These are phyloP conservation scores for Tolypocladium tropicale DNA, from an alignment of 2,329 filamentous ascomycete species.

Conservation along the genomic window DNA sequence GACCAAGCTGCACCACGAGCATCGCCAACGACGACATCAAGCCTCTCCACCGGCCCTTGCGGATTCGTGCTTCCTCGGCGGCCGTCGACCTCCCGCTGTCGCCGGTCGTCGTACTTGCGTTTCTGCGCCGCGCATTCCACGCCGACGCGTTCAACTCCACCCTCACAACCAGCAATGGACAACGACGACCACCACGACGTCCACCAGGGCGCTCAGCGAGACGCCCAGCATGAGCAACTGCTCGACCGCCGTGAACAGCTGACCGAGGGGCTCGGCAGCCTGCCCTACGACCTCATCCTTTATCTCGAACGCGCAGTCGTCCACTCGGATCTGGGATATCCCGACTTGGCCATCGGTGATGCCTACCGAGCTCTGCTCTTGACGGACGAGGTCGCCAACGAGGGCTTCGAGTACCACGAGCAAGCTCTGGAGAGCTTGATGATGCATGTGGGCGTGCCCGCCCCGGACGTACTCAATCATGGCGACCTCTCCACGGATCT, in stretches of 20 bases:
- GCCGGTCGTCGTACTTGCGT: neutral
- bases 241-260: conserved; percentile 45
- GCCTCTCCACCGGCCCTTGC: neutral
- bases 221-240: conserved; percentile 31
- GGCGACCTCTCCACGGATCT: conserved; percentile 28
- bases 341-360: conserved; percentile 81
- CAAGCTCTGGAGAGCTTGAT: conserved; percentile 44
- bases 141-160: neutral
- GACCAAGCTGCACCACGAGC: no score
- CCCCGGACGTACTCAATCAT: conserved; percentile 36
- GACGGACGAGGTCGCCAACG: conserved; percentile 68
- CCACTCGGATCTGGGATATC: conserved; percentile 69
- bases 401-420: conserved; percentile 75
- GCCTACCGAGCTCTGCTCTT: conserved; percentile 85
- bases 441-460: conserved; percentile 19
- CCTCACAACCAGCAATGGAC: conserved; percentile 14
- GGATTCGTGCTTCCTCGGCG: neutral
- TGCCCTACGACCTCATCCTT: conserved; percentile 52
- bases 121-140: neutral
- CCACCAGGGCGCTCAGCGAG: conserved; percentile 4
- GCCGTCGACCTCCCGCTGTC: neutral
- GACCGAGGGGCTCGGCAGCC: conserved; percentile 41
- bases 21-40: neutral
- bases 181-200: conserved; percentile 18
- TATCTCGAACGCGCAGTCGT: conserved; percentile 60